These are phyloP conservation scores for Candida freyschussii DNA, from an alignment of 1,139 yeast species.

Conservation along the genomic window DNA sequence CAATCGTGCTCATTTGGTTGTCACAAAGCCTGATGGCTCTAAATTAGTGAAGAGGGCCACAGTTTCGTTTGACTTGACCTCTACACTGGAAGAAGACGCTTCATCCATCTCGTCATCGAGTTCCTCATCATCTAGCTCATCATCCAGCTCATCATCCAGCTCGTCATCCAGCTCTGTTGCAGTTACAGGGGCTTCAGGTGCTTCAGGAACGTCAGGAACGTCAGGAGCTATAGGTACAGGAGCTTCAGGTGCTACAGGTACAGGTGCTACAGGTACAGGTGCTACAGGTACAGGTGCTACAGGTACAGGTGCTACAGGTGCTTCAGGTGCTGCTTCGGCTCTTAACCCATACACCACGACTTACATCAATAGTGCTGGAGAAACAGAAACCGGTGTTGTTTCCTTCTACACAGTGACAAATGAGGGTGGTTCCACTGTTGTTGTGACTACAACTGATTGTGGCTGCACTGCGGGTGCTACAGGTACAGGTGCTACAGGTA, in stretches of 20 bases:
- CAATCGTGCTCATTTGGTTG: conserved; percentile 3
- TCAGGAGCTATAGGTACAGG: too few species aligned
- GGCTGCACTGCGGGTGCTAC: background rate
- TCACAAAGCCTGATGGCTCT: conserved; percentile 3
- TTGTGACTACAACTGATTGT: conserved; percentile 2
- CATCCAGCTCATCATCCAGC: too few species aligned
- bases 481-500: background rate
- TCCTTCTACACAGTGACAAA: conserved; percentile 7
- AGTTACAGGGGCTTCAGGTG: too few species aligned
- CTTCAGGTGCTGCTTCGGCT: conserved; percentile 3
- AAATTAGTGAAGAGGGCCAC: conserved; percentile 4
- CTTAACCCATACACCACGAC: conserved; percentile 11
- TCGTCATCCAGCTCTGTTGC: too few species aligned
- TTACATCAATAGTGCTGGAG: conserved; percentile 5
- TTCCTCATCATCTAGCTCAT: too few species aligned
- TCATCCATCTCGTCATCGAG: too few species aligned
- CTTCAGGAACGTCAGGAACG: too few species aligned
- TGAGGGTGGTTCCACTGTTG: conserved; percentile 1
- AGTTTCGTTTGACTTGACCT: background rate
- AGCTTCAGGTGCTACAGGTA: too few species aligned
- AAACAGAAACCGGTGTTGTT: conserved; percentile 6
- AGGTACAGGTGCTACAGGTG: conserved; percentile 1
- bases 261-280: too few species aligned
- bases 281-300: conserved; percentile 2
- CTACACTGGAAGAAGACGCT: background rate